Conservation (phyloP, 1,139 yeast genomes). For the Geotrichum restrictum region DNA sequence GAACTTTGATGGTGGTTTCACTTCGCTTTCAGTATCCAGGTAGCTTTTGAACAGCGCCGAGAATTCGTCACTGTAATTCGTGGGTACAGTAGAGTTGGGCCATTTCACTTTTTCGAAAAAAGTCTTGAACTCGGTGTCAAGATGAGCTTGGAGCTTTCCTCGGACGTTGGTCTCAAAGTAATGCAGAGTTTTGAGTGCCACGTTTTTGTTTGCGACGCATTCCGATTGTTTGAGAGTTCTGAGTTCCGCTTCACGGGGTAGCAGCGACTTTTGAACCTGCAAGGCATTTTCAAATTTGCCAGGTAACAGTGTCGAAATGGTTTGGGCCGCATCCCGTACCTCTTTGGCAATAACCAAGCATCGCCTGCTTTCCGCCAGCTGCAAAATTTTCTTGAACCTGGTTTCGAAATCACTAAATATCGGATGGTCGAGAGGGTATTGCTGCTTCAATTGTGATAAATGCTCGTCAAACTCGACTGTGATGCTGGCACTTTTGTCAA, state of each 20-base stretch:
- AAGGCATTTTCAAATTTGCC: slow-evolving; percentile 11
- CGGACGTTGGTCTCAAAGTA: slow-evolving; percentile 8
- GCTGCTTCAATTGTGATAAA: background rate
- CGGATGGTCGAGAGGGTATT: background rate
- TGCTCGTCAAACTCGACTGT: slow-evolving; percentile 1
- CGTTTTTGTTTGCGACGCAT: slow-evolving; percentile 1
- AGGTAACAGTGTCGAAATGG: background rate
- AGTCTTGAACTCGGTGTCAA: slow-evolving; percentile 1
- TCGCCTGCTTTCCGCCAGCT: slow-evolving; percentile 4
- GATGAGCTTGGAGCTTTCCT: slow-evolving; percentile 7
- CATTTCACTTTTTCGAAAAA: slow-evolving; percentile 12
- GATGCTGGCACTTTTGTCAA: slow-evolving; percentile 5
- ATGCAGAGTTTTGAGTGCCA: slow-evolving; percentile 12
- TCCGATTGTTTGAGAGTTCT: background rate
- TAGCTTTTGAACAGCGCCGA: slow-evolving; percentile 1
- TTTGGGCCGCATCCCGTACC: slow-evolving; percentile 5
- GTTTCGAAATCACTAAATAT: background rate
- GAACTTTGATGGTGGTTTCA: background rate
- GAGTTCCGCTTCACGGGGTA: slow-evolving; percentile 3
- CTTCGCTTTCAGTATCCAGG: slow-evolving; percentile 8
- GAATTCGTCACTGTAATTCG: slow-evolving; percentile 6
- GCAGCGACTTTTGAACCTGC: background rate
- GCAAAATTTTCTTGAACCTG: background rate
- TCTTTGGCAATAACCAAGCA: slow-evolving; percentile 8
- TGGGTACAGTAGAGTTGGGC: slow-evolving; percentile 14